Evolutionary conservation across 2,329 filamentous ascomycete genomes (phyloP).

Genomic region (Pseudogymnoascus sp.): DNA sequence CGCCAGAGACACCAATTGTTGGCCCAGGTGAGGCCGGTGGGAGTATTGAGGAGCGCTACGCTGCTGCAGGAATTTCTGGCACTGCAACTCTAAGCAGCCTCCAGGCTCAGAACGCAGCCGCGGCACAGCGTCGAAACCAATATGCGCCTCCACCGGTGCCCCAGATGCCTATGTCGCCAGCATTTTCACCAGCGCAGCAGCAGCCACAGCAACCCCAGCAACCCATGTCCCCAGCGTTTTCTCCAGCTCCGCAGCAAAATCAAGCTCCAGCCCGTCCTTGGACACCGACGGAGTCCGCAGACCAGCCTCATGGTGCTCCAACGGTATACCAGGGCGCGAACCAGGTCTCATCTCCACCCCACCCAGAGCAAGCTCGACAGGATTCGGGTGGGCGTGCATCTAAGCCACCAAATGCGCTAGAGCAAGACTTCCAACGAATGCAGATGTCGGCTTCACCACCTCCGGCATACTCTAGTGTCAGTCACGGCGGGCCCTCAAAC

Average conservation of each 20-base stretch:
- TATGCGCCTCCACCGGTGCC: constrained; percentile 51
- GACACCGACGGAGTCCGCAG: constrained; percentile 90
- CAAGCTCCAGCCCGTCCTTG: constrained; percentile 57
- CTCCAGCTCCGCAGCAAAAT: constrained; percentile 24
- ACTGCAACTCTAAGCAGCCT: constrained; percentile 74
- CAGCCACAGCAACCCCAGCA: constrained; percentile 31
- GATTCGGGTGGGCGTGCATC: constrained; percentile 21
- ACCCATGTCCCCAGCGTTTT: constrained; percentile 26
- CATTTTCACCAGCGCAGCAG: constrained; percentile 23
- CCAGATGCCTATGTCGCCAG: constrained; percentile 29
- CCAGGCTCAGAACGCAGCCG: constrained; percentile 66
- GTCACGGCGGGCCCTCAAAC: constrained; percentile 34
- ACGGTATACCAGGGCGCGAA: constrained; percentile 84
- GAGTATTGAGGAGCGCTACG: constrained; percentile 86
- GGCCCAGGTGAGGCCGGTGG: constrained; percentile 64
- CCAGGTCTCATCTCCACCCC: constrained; percentile 47
- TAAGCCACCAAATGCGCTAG: constrained; percentile 62
- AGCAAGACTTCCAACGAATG: constrained; percentile 80
- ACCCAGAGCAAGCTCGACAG: constrained; percentile 33
- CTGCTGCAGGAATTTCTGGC: constrained; percentile 82
- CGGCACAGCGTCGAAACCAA: constrained; percentile 71
- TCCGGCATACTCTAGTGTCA: constrained; percentile 87
- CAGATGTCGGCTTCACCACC: constrained; percentile 76
- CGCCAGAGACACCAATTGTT: constrained; percentile 82
- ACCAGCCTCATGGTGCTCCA: constrained; percentile 79